phyloP scores from a whole-genome alignment of 768 basidiomycete species.

The Tubosaeta sp. region DNA sequence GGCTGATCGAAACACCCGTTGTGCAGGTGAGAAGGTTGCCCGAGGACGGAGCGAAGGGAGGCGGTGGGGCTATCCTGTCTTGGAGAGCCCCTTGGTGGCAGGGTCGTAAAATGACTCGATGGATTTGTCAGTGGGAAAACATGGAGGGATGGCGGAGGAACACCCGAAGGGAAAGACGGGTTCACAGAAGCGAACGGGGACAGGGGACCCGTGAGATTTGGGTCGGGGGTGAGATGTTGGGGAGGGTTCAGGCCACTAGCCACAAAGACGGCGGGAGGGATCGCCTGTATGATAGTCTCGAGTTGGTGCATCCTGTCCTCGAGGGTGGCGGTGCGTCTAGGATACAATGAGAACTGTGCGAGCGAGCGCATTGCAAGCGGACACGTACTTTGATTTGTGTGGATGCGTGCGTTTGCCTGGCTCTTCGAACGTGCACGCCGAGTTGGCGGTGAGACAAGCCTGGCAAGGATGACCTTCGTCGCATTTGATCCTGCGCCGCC shows the following conservation, averaged over 20 bases:
- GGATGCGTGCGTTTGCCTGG: constrained; percentile 82
- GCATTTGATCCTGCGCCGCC: constrained; percentile 80
- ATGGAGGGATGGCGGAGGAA: constrained; percentile 76
- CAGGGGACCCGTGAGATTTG: constrained; percentile 30
- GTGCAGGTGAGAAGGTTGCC: constrained; percentile 29
- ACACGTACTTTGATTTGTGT: constrained; percentile 79
- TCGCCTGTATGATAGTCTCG: constrained; percentile 79
- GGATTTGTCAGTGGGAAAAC: constrained; percentile 79
- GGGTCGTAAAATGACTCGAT: constrained; percentile 65
- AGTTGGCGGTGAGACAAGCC: constrained; percentile 78
- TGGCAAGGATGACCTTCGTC: constrained; percentile 89
- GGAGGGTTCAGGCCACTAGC: constrained; percentile 43
- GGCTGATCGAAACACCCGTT: constrained; percentile 37
- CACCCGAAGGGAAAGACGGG: constrained; percentile 47
- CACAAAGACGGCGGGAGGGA: constrained; percentile 75
- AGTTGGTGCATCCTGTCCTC: constrained; percentile 89
- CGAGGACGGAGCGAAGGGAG: constrained; percentile 39
- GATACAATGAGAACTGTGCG: constrained; percentile 2
- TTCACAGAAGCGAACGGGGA: constrained; percentile 38
- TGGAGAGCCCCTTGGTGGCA: constrained; percentile 40
- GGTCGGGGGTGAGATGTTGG: constrained; percentile 32
- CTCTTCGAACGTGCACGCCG: constrained; percentile 83
- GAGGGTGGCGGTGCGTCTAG: constrained; percentile 73
- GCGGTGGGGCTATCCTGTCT: constrained; percentile 43
- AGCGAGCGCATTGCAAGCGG: constrained; percentile 1